Base-by-base conservation (phyloP, 2,329 filamentous ascomycete species). In the Samsoniella hepiali region DNA sequence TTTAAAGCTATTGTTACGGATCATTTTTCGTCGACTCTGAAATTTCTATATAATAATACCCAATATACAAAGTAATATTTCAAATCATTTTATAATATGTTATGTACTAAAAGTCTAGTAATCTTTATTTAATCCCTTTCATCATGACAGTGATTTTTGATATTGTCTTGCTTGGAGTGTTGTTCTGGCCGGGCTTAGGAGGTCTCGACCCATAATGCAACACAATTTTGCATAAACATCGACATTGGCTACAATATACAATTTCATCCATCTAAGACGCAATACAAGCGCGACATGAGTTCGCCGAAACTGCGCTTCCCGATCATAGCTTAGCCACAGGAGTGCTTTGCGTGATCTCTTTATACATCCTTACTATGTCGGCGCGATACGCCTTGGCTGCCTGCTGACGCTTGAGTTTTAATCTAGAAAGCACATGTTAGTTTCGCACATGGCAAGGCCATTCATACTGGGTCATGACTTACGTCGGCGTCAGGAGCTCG, bases 401-500 rank as follows among this genome's bases (percentile, higher is more conserved):
- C 68, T 85, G 84, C 1, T 82, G 82, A 59, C 84, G 79, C 79
- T 87, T 87, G 54, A 87, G 76, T 73, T 87, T 87, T 31, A 87
- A 77, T 32, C 84, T 87, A 65, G 17, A 2, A 22, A 40, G 15
- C 22, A 5, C 8, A 6, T n/a, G 61, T 72, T 60, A 71, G 13
- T 22, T 50, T 9, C 38, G 36, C 31, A 54, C 56, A 36, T 6
- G 13, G 2, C 31, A 40, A 59, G 2, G 5, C 22, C 9, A 40
- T 15, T 22, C 4, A 45, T 13, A n/a, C 22, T 36, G 13, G 45
- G 7, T 8, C 38, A 11, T 27, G 62, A 86, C 90, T 87, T 84
- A 94, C 91, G 91, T 96, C 29, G 91, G 91, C 27, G 91, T 95
- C 73, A 93, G 78, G 57, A 97, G 82, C 76, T 96, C 91, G 73